These are phyloP conservation scores for Leucocoprinus leucothites DNA, from an alignment of 768 basidiomycete genomes.

Conservation along the genomic window DNA sequence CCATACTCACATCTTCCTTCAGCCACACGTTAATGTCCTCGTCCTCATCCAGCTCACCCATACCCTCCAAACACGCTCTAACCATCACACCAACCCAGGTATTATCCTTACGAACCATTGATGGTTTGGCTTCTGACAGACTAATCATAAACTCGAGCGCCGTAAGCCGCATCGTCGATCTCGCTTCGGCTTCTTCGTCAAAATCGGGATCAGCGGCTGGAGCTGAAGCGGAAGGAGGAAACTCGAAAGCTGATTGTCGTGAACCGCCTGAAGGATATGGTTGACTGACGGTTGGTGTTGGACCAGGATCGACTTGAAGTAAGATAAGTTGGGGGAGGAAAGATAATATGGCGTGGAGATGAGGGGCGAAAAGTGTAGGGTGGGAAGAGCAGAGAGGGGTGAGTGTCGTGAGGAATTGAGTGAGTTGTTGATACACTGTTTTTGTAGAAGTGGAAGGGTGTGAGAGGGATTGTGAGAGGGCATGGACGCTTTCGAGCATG, in stretches of 20 bases:
- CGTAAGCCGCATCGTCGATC: constrained; percentile 64
- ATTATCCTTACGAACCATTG: constrained; percentile 62
- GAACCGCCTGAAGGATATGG: constrained; percentile 36
- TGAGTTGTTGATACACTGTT: constrained; percentile 45
- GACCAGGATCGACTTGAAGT: constrained; percentile 47
- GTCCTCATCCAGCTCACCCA: constrained; percentile 72
- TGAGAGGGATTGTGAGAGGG: constrained; percentile 39
- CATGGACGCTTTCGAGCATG: constrained; percentile 73
- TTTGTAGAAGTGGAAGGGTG: constrained; percentile 24
- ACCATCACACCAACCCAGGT: constrained; percentile 74
- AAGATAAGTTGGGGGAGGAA: constrained; percentile 75
- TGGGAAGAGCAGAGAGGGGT: constrained; percentile 69
- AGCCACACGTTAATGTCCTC: constrained; percentile 58
- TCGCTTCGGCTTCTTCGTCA: constrained; percentile 59
- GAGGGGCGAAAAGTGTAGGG: constrained; percentile 70
- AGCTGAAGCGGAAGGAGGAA: constrained; percentile 29
- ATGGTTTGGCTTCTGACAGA: constrained; percentile 70
- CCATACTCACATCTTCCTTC: constrained; percentile 70
- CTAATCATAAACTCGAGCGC: constrained; percentile 84
- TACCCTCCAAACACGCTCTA: constrained; percentile 75
- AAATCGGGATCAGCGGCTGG: constrained; percentile 33
- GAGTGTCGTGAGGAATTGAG: constrained; percentile 63
- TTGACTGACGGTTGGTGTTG: constrained; percentile 45
- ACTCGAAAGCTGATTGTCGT: constrained; percentile 37
- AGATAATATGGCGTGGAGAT: constrained; percentile 61